Base-by-base conservation (phyloP, 495 filamentous ascomycete species). In the Aspergillus olivimuriae region DNA sequence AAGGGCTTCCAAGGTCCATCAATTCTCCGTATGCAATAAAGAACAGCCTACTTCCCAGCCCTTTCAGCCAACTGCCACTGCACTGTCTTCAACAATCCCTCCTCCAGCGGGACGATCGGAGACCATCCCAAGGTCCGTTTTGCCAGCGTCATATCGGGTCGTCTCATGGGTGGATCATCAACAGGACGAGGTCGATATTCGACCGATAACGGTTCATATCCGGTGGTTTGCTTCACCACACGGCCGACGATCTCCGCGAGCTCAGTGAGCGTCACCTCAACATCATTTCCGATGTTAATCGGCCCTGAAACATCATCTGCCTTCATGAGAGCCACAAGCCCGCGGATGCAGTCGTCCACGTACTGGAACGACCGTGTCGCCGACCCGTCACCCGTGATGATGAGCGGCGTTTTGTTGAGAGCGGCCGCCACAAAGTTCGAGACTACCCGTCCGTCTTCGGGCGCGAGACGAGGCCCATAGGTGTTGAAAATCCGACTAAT, bases 401-500 rank as follows among this genome's bases (percentile, higher is more conserved):
- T 31, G 11, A 53, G 10, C 0, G 45, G 18, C 14, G 47, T 15
- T 0, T 49, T 40, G 4, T 19, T 34, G 1, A 56, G 38, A 2
- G 50, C 53, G 20, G 46, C 28, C 17, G 34, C 31, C 12, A 56
- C 44, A 21, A 56, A 56, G 28, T 33, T 56, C 1, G 53, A 48
- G 1, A 56, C 46, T 2, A 56, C 53, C 12, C 53, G 46, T 10
- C 53, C 49, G 28, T 56, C 53, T 7, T 34, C 34, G 14, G 22
- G 7, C 4, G 31, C 17, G 44, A 55, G 50, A 9, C 52, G 44
- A 2, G 52, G 52, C 2, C 52, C 52, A 10, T 55, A 51, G 8
- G 52, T 51, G 22, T 55, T 55, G 48, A 55, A 55, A 9, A 55
- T 55, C 3, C 52, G 52, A 12, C 48, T 44, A 16, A 55, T 55